These are phyloP conservation scores for Calendula officinalis DNA, from an alignment of 129 eudicot genomes.

Conservation along the genomic window DNA sequence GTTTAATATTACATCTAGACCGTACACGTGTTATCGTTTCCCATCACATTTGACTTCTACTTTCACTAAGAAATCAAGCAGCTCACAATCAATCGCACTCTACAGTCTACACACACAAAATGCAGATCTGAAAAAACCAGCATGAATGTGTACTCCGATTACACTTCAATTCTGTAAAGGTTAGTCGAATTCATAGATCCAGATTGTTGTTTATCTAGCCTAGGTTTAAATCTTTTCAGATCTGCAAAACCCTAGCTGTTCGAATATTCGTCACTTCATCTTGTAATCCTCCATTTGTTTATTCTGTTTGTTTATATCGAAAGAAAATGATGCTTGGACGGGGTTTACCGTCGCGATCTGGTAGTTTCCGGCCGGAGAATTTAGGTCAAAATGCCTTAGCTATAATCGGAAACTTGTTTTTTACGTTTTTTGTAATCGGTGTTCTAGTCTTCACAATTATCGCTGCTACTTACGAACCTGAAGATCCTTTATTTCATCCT, in stretches of 20 bases:
- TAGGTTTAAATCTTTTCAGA: constrained; percentile 23
- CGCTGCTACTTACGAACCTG: constrained; percentile 85
- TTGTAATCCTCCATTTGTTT: neutral
- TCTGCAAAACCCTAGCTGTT: constrained; percentile 27
- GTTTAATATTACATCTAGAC: constrained; percentile 15
- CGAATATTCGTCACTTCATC: neutral
- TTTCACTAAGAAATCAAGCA: constrained; percentile 11
- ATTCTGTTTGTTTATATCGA: neutral
- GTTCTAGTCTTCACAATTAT: constrained; percentile 77
- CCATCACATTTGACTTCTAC: constrained; percentile 17
- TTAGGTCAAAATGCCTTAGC: constrained; percentile 76
- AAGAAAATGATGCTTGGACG: constrained; percentile 56
- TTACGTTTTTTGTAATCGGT: constrained; percentile 63
- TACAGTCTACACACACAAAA: constrained; percentile 4
- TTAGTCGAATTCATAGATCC: constrained; percentile 20
- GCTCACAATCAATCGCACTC: constrained; percentile 7
- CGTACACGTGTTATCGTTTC: constrained; percentile 26
- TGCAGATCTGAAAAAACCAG: constrained; percentile 3
- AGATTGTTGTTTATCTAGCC: constrained; percentile 26
- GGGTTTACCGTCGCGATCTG: constrained; percentile 43
- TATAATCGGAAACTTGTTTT: constrained; percentile 65
- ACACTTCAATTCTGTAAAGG: constrained; percentile 26
- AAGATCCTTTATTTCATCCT: constrained; percentile 74
- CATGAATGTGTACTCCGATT: constrained; percentile 15
- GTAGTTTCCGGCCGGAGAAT: constrained; percentile 74